These are phyloP conservation scores for Paecilomyces sp. DNA, from an alignment of 2,329 filamentous ascomycete genomes.

Conservation along the genomic window DNA sequence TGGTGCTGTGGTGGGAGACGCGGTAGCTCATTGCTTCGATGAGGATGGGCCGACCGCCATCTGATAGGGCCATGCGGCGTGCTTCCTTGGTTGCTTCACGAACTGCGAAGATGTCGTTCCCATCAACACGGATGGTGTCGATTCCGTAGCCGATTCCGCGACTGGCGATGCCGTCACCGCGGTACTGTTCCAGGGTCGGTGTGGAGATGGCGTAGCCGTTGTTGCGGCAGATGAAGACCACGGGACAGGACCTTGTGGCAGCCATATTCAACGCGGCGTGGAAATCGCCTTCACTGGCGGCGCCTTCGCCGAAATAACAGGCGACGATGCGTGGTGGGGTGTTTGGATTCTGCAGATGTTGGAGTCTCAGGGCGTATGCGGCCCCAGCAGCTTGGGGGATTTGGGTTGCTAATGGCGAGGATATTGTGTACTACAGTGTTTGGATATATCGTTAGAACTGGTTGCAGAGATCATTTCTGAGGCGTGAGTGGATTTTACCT, in stretches of 20 bases:
- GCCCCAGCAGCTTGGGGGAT: constrained; percentile 83
- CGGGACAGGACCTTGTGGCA: constrained; percentile 77
- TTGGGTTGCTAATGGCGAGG: constrained; percentile 79
- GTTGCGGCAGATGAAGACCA: constrained; percentile 86
- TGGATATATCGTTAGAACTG: no score
- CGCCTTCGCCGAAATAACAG: constrained; percentile 87
- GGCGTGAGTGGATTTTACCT: constrained; percentile 47
- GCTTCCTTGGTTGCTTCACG: constrained; percentile 72
- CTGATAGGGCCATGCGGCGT: constrained; percentile 66
- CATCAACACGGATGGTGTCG: constrained; percentile 83
- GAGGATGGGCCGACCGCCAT: constrained; percentile 74
- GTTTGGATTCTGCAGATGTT: constrained; percentile 64
- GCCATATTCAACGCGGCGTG: constrained; percentile 88
- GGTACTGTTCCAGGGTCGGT: constrained; percentile 82
- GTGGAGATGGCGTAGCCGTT: constrained; percentile 91
- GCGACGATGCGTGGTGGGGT: constrained; percentile 62
- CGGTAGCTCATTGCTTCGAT: constrained; percentile 97
- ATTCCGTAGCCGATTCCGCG: constrained; percentile 89
- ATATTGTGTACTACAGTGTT: constrained; percentile 64
- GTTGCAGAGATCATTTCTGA: background rate
- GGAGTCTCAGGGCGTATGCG: constrained; percentile 80
- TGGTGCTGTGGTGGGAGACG: constrained; percentile 95
- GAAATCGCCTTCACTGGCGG: constrained; percentile 86
- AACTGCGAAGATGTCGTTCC: constrained; percentile 91
- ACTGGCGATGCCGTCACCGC: constrained; percentile 83